These are phyloP conservation scores for Tulasnella sp. DNA, from an alignment of 768 basidiomycete species.

Conservation along the genomic window DNA sequence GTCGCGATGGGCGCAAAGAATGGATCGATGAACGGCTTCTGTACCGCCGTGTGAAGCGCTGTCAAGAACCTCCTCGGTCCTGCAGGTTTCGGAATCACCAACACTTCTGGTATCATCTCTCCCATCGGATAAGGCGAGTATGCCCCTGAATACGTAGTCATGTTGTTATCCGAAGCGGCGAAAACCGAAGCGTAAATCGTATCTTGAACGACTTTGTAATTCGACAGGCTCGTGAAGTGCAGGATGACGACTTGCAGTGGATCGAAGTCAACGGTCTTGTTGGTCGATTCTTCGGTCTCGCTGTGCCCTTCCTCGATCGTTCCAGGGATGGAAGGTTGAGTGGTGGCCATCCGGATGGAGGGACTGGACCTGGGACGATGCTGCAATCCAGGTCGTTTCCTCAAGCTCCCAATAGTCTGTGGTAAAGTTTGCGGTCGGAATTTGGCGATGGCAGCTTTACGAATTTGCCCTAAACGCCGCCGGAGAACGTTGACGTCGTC, in stretches of 20 bases:
- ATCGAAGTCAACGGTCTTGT: conserved; percentile 24
- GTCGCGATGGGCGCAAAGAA: conserved; percentile 94
- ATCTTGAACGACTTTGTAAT: conserved; percentile 86
- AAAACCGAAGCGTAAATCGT: conserved; percentile 64
- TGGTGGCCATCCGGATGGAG: conserved; percentile 54
- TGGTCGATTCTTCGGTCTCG: conserved; percentile 2
- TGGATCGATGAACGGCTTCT: conserved; percentile 82
- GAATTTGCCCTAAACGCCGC: conserved; percentile 64
- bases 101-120: conserved; percentile 67
- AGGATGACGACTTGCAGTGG: conserved; percentile 54
- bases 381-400: conserved; percentile 64
- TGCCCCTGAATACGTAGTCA: background rate
- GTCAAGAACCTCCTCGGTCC: conserved; percentile 92
- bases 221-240: conserved; percentile 86
- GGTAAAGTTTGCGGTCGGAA: conserved; percentile 34
- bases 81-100: conserved; percentile 96
- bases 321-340: conserved; percentile 2
- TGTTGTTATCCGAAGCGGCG: conserved; percentile 36
- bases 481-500: conserved; percentile 81
- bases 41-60: conserved; percentile 84
- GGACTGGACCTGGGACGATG: conserved; percentile 79
- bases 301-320: background rate
- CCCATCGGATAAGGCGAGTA: conserved; percentile 23
- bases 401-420: conserved; percentile 37
- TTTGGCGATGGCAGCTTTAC: conserved; percentile 45